Evolutionary conservation across 2,329 filamentous ascomycete species (phyloP).

Genomic region (Curvularia spicifera): DNA sequence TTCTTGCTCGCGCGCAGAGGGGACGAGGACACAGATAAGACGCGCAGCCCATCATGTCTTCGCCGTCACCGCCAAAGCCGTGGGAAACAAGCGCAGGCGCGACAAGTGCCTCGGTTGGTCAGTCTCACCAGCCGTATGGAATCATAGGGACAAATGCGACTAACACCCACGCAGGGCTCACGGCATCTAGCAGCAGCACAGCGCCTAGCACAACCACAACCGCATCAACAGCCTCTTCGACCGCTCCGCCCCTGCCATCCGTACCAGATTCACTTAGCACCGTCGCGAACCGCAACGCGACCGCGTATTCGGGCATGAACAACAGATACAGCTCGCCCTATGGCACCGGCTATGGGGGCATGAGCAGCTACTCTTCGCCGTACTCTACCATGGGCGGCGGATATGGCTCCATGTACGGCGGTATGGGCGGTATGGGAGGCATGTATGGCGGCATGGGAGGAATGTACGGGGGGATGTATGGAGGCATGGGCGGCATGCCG

Average conservation of each 20-base stretch:
- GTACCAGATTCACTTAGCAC: constrained; percentile 79
- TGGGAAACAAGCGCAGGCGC: constrained; percentile 84
- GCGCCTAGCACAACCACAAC: constrained; percentile 48
- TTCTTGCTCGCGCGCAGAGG: constrained; percentile 24
- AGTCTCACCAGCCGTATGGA: constrained; percentile 26
- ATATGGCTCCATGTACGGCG: constrained; percentile 51
- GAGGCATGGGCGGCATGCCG: constrained; percentile 55
- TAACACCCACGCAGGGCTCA: constrained; percentile 43
- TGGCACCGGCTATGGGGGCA: constrained; percentile 55
- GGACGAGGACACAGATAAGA: constrained; percentile 23
- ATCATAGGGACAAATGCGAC: constrained; percentile 25
- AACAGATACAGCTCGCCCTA: constrained; percentile 61
- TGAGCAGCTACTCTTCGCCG: constrained; percentile 61
- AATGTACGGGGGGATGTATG: constrained; percentile 54
- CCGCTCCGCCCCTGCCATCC: constrained; percentile 75
- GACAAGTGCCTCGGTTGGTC: constrained; percentile 50
- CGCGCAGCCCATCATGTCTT: constrained; percentile 56
- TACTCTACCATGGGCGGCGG: constrained; percentile 60
- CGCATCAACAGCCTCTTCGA: constrained; percentile 44
- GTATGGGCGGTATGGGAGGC: constrained; percentile 50
- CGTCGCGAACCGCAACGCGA: constrained; percentile 85
- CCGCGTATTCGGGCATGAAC: constrained; percentile 74
- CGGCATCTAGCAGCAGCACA: constrained; percentile 47
- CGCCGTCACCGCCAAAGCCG: constrained; percentile 88
- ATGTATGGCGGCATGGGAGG: constrained; percentile 46